Conservation (phyloP, 768 basidiomycete genomes). For the Mycena epipterygia region DNA sequence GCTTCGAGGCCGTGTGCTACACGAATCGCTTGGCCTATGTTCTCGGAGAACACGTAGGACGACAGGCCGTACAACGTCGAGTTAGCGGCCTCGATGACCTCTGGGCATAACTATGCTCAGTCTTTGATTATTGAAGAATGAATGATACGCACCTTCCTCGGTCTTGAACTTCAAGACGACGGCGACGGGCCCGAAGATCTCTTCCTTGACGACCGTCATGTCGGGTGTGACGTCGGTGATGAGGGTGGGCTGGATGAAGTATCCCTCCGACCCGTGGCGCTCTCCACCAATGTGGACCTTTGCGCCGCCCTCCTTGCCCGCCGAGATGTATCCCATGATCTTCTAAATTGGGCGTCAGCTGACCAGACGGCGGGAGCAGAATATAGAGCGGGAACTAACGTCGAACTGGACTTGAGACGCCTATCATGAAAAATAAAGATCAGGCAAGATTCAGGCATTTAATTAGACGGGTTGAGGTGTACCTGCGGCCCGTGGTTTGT, state of each 20-base stretch:
- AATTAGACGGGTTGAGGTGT: neutral
- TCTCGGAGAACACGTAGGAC: constrained; percentile 86
- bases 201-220: constrained; percentile 77
- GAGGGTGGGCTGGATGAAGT: constrained; percentile 77
- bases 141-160: constrained; percentile 53
- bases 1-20: constrained; percentile 83
- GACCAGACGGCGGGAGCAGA: neutral
- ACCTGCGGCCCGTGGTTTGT: constrained; percentile 76
- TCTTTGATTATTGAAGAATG: neutral
- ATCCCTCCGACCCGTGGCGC: constrained; percentile 68
- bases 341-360: constrained; percentile 53
- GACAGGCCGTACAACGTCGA: constrained; percentile 91
- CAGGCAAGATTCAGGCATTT: neutral
- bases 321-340: constrained; percentile 78
- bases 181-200: constrained; percentile 84
- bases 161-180: constrained; percentile 77
- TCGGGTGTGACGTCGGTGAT: constrained; percentile 72
- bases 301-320: constrained; percentile 78
- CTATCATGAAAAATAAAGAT: constrained; percentile 52
- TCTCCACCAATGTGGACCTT: constrained; percentile 72
- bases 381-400: constrained; percentile 54
- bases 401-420: constrained; percentile 83
- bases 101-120: constrained; percentile 54
- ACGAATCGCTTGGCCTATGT: constrained; percentile 80
- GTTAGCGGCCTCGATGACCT: constrained; percentile 83